Percentiles rank a stretch among this genome's conserved stretches.
phyloP scores from a whole-genome alignment of 23 red algal species.

The Gracilaria caudata region DNA sequence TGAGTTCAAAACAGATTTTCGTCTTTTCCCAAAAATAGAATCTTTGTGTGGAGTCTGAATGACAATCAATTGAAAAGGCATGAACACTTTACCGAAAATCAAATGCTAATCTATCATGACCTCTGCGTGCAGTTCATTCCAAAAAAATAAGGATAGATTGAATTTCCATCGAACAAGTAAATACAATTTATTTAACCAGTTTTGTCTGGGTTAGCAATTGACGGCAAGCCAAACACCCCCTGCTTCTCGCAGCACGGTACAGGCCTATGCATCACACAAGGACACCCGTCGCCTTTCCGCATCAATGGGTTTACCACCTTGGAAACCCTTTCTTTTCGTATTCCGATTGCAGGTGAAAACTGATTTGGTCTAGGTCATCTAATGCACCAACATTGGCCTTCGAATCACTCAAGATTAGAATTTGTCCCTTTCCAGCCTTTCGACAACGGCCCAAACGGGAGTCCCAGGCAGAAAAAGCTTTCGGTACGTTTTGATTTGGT shows the following conservation, averaged over 20 bases:
- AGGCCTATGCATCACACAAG: constrained; percentile 21
- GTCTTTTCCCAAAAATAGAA: too few relatives aligned
- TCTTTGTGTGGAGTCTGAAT: too few relatives aligned
- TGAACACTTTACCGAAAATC: too few relatives aligned
- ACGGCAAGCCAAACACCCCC: constrained; percentile 2
- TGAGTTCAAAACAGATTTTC: too few relatives aligned
- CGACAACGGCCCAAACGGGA: constrained; percentile 90
- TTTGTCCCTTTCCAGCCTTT: constrained; percentile 90
- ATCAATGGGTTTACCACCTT: constrained; percentile 1
- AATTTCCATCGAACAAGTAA: too few relatives aligned
- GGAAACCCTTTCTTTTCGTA: constrained; percentile 3
- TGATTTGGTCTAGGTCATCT: constrained; percentile 74
- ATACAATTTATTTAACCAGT: too few relatives aligned
- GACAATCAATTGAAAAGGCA: too few relatives aligned
- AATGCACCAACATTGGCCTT: constrained; percentile 92
- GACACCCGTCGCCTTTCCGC: constrained; percentile 6
- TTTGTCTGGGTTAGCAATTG: neutral
- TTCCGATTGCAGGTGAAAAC: constrained; percentile 26
- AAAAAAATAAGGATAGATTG: too few relatives aligned
- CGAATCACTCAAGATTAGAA: constrained; percentile 58
- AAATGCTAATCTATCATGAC: too few relatives aligned
- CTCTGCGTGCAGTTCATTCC: too few relatives aligned
- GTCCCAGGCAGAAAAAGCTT: too few relatives aligned
- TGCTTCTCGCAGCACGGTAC: constrained; percentile 16
- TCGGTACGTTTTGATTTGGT: too few relatives aligned